Evolutionary conservation across 2,329 filamentous ascomycete species (phyloP).

Genomic region (Calonectria henricotiae): DNA sequence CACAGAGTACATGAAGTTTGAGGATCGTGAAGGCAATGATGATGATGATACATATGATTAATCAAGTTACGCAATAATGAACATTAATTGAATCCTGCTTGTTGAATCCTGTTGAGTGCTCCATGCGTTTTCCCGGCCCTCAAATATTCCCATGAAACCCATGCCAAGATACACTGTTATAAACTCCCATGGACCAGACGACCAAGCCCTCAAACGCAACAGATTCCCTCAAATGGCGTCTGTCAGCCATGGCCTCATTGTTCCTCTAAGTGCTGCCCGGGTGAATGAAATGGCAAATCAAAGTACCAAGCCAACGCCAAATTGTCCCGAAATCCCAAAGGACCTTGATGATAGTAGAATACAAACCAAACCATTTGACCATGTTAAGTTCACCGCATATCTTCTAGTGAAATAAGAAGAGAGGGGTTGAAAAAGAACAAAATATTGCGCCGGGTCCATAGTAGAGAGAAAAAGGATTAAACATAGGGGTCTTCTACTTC

Average conservation of each 20-base stretch:
- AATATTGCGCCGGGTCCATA: neutral
- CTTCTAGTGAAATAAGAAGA: conserved; percentile 14
- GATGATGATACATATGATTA: conserved; percentile 72
- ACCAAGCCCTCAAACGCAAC: neutral
- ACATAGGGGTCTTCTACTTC: conserved; percentile 44
- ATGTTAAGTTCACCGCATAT: conserved; percentile 19
- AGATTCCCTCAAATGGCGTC: neutral
- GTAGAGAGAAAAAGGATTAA: conserved; percentile 31
- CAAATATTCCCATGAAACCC: neutral
- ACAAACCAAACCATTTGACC: neutral
- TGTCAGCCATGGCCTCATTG: neutral
- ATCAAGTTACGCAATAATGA: conserved; percentile 24
- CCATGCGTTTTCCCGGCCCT: neutral
- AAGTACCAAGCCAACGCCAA: conserved; percentile 33
- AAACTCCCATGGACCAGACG: neutral
- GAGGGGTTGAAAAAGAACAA: conserved; percentile 15
- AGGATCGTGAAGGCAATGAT: conserved; percentile 78
- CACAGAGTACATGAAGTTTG: conserved; percentile 82
- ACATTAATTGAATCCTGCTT: conserved; percentile 20
- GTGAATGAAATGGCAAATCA: conserved; percentile 24
- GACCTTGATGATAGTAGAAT: conserved; percentile 2
- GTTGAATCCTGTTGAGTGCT: conserved; percentile 11
- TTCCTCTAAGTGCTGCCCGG: conserved; percentile 5
- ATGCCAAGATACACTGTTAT: neutral
- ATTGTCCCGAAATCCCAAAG: conserved; percentile 26